Evolutionary conservation across 1,284 basidiomycete genomes (phyloP), one percentile per base, ranked within the genome.

Genomic region (Irpex sp.): DNA sequence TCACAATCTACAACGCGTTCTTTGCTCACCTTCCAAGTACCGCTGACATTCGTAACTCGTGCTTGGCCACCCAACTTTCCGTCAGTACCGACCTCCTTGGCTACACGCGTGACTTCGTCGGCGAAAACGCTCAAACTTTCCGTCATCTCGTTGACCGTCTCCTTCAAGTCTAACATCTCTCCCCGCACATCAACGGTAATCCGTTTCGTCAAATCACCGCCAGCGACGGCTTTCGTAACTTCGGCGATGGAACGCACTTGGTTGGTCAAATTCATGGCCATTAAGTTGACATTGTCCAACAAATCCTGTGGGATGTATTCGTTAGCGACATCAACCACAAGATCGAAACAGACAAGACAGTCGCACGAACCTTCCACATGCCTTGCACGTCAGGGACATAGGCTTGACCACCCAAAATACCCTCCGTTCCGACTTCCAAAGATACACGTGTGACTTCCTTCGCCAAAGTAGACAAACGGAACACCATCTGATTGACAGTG

Each of bases 391-490:
- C 93, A 11, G 91, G 90, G 0, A 96, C 94, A 64, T 81, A 84
- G 0, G 94, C 94, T 73, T 98, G 97, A 1, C 97, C 97, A 67
- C 97, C 97, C 70, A 99, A 83, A 68, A 94, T 97, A 73, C 96
- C 96, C 75, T 98, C 94, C 37, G 93, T 97, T 60, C 96, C 96
- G 69, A 98, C 96, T 76, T 97, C 95, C 63, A 96, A 81, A 55
- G 91, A 95, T 6, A 94, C 92, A 65, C 92, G 86, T 1, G 90
- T 93, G 64, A 98, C 93, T 73, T 95, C 93, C 62, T 87, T 88
- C 2, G 93, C 91, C 55, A 96, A 83, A 2, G 89, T 91, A n/a
- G 87, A 90, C 48, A 96, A 76, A 71, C 94, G 91, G 19, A 83
- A 85, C 67, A 96, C 94, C 94, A 97, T 97, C 62, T 87, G 89